Base-by-base conservation (phyloP, 441 rosid genomes). In the Aleurites moluccanus region DNA sequence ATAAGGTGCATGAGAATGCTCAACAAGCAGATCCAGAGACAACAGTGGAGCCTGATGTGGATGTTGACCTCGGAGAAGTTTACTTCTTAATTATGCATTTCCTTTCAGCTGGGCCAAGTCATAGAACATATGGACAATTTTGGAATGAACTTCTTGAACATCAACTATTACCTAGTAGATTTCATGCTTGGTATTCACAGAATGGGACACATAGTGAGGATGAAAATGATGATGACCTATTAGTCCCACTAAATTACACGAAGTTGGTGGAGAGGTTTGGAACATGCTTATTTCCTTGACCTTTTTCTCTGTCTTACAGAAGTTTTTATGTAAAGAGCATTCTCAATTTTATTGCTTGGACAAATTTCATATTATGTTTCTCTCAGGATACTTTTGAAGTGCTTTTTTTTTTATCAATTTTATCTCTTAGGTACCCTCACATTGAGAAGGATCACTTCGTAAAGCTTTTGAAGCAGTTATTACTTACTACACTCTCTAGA, bases 181-280 rank as follows among this genome's bases (percentile, higher is more conserved):
- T 88, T 80, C 99, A 94, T 87, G 92, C 98, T 77, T 89, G 96
- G 97, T 92, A 90, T 88, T 89, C 99, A 25, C 89, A 99, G 86
- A 84, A 69, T 76, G 97, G 94, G 56, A 78, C 70, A 78, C 81
- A 47, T 66, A 89, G 87, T 69, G 87, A 91, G 66, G 87, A 88
- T 75, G 97, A 86, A 79, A 82, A 89, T 79, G 98, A 94, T 85
- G 92, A 89, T 80, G 97, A 94, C 80, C 62, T 73, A 64, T 94
- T 98, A 57, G 91, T 88, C 77, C 99, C 99, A 13, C 77, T 94
- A 70, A 87, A 85, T 78, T 92, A 92, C 79, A 74, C 81, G 69
- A 81, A 84, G 64, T 85, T 94, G 87, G 91, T 85, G 69, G 88
- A 91, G 73, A 94, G 97, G 99, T 92, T 89, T 75, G 71, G 4